Evolutionary conservation across 164 flowering plant genomes (phyloP).

Genomic region (Protea cynaroides): DNA sequence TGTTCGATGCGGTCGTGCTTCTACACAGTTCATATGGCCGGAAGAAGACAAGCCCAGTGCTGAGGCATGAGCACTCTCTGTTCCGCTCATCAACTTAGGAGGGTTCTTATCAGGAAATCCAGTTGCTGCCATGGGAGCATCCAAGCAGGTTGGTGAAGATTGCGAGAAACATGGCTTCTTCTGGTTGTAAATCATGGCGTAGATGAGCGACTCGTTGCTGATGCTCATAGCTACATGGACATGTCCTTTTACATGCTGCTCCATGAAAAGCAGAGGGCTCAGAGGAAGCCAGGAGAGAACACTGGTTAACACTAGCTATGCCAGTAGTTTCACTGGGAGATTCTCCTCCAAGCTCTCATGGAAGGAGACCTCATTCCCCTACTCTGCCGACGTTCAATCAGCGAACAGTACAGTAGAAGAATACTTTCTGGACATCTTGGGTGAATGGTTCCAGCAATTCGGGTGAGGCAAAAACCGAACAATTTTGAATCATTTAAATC

Average conservation of each 20-base stretch:
- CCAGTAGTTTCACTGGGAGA: no score
- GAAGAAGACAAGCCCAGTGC: conserved; percentile 53
- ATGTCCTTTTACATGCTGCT: conserved; percentile 51
- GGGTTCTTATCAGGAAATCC: conserved; percentile 51
- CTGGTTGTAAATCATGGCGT: conserved; percentile 70
- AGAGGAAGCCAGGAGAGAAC: no score
- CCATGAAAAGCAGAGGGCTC: no score
- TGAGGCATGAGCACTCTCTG: conserved; percentile 33
- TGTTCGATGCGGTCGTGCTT: conserved; percentile 54
- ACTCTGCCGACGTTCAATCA: conserved; percentile 24
- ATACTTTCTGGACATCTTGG: conserved; percentile 40
- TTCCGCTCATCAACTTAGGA: conserved; percentile 55
- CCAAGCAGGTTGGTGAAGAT: conserved; percentile 41
- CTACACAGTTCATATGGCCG: conserved; percentile 75
- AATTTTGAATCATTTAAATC: neutral
- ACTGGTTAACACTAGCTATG: no score
- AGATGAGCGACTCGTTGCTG: conserved; percentile 28
- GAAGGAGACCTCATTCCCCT: conserved; percentile 78
- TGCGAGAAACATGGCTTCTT: conserved; percentile 78
- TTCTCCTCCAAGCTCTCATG: no score
- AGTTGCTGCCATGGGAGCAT: conserved; percentile 25
- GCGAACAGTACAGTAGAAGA: conserved; percentile 32
- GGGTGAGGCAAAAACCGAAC: conserved; percentile 36
- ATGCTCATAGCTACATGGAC: conserved; percentile 51
- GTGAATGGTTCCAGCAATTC: conserved; percentile 33